phyloP scores from a whole-genome alignment of 495 filamentous ascomycete species.

The Podospora bellae-mahoneyi region DNA sequence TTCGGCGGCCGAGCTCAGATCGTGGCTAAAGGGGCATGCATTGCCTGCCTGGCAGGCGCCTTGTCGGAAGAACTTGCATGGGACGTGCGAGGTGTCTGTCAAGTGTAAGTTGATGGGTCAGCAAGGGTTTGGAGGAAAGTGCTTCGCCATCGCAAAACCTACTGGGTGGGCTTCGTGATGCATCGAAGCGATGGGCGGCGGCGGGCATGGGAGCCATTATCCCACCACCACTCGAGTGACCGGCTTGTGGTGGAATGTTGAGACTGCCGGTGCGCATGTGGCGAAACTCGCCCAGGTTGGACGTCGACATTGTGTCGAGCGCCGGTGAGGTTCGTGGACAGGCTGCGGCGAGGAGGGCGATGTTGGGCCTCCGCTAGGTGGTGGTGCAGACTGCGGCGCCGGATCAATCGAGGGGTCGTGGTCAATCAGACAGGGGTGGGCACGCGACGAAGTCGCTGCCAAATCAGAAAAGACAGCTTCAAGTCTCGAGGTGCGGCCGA shows the following conservation, averaged over 20 bases:
- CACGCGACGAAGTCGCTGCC: slow-evolving; percentile 8
- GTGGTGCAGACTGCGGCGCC: slow-evolving; percentile 15
- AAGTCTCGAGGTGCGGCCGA: background rate
- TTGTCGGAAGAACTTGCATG: slow-evolving; percentile 98
- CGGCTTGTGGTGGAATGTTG: slow-evolving; percentile 46
- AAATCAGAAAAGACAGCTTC: background rate
- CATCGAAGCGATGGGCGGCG: slow-evolving; percentile 54
- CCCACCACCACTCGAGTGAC: slow-evolving; percentile 27
- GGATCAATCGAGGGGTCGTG: slow-evolving; percentile 2
- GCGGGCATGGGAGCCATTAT: slow-evolving; percentile 38
- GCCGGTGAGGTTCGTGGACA: slow-evolving; percentile 8
- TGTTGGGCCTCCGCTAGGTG: background rate
- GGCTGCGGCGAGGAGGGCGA: slow-evolving; percentile 9
- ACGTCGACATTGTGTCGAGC: slow-evolving; percentile 28
- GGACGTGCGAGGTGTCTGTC: slow-evolving; percentile 92
- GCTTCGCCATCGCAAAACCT: slow-evolving; percentile 15
- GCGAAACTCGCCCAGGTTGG: slow-evolving; percentile 46
- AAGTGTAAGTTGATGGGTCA: slow-evolving; percentile 18
- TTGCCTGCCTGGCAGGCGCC: slow-evolving; percentile 94
- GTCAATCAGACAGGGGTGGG: background rate
- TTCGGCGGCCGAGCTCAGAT: slow-evolving; percentile 71
- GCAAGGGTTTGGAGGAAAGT: slow-evolving; percentile 7
- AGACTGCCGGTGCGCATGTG: slow-evolving; percentile 53
- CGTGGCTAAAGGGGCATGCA: slow-evolving; percentile 94
- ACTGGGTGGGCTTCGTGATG: slow-evolving; percentile 82